These are phyloP conservation scores for Trametes polyzona DNA, from an alignment of 1,284 basidiomycete genomes.

Conservation along the genomic window DNA sequence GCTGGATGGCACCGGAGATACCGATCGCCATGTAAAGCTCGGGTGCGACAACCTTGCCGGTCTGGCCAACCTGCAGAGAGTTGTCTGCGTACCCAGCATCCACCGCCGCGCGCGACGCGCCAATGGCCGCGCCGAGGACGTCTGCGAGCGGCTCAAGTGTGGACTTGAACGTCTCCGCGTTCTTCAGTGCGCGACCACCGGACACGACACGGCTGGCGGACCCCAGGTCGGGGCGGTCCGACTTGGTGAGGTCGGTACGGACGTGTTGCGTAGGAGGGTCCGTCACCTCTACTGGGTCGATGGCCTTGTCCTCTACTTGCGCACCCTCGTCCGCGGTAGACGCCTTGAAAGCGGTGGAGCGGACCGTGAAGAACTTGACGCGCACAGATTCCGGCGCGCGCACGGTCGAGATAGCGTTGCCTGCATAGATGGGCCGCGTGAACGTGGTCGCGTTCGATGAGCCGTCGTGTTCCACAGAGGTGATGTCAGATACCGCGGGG, in stretches of 20 bases:
- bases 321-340: constrained; percentile 56
- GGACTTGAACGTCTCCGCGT: constrained; percentile 88
- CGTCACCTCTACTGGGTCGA: constrained; percentile 71
- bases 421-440: constrained; percentile 96
- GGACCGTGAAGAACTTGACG: constrained; percentile 95
- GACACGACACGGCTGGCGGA: constrained; percentile 91
- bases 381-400: constrained; percentile 74
- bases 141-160: constrained; percentile 95
- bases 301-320: constrained; percentile 61
- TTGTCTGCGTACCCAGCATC: constrained; percentile 99
- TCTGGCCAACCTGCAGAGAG: constrained; percentile 98
- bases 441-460: constrained; percentile 78
- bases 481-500: constrained; percentile 91
- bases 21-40: constrained; percentile 96
- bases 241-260: constrained; percentile 86
- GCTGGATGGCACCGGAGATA: constrained; percentile 98
- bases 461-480: constrained; percentile 77
- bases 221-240: constrained; percentile 92
- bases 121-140: constrained; percentile 92
- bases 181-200: constrained; percentile 95
- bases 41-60: constrained; percentile 95
- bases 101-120: constrained; percentile 96
- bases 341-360: constrained; percentile 91
- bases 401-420: constrained; percentile 96
- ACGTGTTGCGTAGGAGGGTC: constrained; percentile 76